Evolutionary conservation across 2,329 filamentous ascomycete species (phyloP), one percentile per base, ranked within the genome.

Genomic region (Gnomoniopsis sp.): DNA sequence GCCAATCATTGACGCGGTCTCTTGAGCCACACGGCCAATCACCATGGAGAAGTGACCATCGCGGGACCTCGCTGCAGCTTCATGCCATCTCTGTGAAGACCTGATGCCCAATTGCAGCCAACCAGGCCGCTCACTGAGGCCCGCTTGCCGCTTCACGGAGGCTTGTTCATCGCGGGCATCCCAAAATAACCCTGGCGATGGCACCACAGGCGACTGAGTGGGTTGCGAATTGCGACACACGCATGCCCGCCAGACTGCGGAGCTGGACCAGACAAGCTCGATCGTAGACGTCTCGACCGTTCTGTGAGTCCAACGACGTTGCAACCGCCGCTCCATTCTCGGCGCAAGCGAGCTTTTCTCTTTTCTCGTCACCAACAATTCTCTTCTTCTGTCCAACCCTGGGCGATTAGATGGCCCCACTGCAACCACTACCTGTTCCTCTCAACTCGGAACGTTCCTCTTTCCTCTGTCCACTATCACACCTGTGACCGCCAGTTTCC

Each of bases 61-160:
- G 53, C 48, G 53, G 48, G 34, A 33, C 17, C 23, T 50, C 48
- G 48, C 46, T 51, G 48, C 55, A 58, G 55, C 49, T 59, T 55
- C 47, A 50, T 38, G 26, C 53, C 41, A 51, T 52, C 53, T 53
- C 50, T 57, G 51, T 14, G 26, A 41, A 26, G 46, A 52, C 55
- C 60, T 55, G 59, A 41, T 59, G 50, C 60, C 60, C 57, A 52
- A 51, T 33, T 53, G 62, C 65, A 63, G 65, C 68, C 69, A 71
- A 70, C 69, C 68, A 70, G 65, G 53, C 64, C 65, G 49, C 65
- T 67, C 67, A 63, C 58, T 60, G 64, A 65, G 62, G 59, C 62
- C 63, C 63, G 58, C 64, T 66, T 69, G 63, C 67, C 66, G 68
- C 67, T 66, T 55, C 55, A 38, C 33, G 49, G 44, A 38, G 33